A percentile compares a stretch with the other conserved stretches of the same genome.
Conservation (phyloP, 1,284 basidiomycete genomes). For the Cryptococcus maquisensis region DNA sequence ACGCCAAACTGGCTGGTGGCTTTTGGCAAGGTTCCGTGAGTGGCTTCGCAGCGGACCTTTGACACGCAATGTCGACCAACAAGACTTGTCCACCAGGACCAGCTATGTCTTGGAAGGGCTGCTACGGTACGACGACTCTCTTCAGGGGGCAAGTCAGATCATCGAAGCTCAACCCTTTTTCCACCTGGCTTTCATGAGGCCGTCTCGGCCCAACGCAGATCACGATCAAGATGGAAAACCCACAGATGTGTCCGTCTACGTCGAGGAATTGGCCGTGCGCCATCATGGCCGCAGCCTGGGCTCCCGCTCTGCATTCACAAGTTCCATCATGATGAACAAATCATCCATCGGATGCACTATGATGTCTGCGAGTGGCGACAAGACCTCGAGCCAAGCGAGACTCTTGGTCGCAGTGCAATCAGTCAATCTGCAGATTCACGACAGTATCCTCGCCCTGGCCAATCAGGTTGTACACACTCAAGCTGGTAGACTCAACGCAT, state of each 20-base stretch:
- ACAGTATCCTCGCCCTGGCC: conserved; percentile 18
- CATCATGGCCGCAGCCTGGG: conserved; percentile 30
- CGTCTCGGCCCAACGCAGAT: background rate
- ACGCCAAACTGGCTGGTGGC: conserved; percentile 38
- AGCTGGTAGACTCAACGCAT: background rate
- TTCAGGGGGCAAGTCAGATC: conserved; percentile 22
- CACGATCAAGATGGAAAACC: conserved; percentile 1
- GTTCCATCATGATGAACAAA: conserved; percentile 14
- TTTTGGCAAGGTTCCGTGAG: conserved; percentile 36
- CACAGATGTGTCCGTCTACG: conserved; percentile 18
- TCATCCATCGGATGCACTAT: conserved; percentile 17
- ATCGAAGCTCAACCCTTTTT: conserved; percentile 31
- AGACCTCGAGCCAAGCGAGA: conserved; percentile 13
- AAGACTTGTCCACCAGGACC: conserved; percentile 12
- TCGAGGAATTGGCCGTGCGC: conserved; percentile 11
- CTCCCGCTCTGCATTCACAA: conserved; percentile 16
- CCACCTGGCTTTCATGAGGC: conserved; percentile 19
- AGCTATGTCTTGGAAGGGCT: conserved; percentile 19
- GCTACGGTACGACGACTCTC: conserved; percentile 20
- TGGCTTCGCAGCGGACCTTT: conserved; percentile 21
- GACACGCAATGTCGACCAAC: background rate
- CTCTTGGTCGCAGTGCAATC: conserved; percentile 18
- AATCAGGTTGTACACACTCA: background rate
- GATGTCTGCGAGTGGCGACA: background rate
- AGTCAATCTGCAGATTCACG: conserved; percentile 18